These are phyloP conservation scores for Spergularia marina DNA, from an alignment of 148 eudicot species.

Conservation along the genomic window DNA sequence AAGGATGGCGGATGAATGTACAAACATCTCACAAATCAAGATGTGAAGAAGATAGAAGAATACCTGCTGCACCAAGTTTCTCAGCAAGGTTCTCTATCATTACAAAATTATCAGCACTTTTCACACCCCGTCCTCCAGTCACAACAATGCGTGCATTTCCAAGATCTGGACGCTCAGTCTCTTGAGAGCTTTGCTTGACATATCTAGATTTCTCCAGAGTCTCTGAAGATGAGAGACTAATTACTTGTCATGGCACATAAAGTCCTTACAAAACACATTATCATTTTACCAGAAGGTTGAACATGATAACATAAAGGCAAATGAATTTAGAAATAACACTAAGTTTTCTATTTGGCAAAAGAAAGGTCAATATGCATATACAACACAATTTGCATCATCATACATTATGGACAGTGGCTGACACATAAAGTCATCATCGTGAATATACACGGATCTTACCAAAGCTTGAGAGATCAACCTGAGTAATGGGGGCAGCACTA, in stretches of 20 bases:
- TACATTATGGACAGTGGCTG: neutral
- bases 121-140: conserved; percentile 87
- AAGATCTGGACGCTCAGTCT: conserved; percentile 88
- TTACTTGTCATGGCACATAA: neutral
- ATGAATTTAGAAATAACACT: neutral
- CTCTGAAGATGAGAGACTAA: conserved; percentile 41
- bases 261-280: neutral
- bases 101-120: conserved; percentile 85
- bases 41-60: conserved; percentile 1
- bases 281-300: neutral
- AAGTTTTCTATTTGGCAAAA: neutral
- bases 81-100: conserved; percentile 93
- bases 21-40: neutral
- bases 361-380: neutral
- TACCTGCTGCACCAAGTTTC: conserved; percentile 97
- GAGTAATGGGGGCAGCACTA: conserved; percentile 56
- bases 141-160: conserved; percentile 88
- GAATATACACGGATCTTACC: conserved; percentile 64
- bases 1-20: neutral
- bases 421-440: neutral
- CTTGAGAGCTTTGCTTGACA: conserved; percentile 61
- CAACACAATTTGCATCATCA: neutral
- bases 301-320: neutral
- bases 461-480: conserved; percentile 87
- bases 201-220: conserved; percentile 55